These are phyloP conservation scores for Corylus heterophylla DNA, from an alignment of 306 rosid species.

Conservation along the genomic window DNA sequence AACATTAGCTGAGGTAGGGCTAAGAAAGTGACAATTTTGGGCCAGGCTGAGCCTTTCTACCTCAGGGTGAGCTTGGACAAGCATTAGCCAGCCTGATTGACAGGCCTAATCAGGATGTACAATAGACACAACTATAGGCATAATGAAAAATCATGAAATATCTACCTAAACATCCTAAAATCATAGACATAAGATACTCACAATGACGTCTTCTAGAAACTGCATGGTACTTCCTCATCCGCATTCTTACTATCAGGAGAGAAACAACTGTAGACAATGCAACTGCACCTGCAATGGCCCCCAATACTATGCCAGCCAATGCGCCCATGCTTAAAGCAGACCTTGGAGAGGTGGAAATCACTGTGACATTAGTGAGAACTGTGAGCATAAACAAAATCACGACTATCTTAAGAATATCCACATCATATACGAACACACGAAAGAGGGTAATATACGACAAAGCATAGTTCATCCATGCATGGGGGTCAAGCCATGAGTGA, in stretches of 20 bases:
- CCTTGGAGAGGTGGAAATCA: background rate
- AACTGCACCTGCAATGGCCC: slow-evolving; percentile 8
- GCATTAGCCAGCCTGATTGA: background rate
- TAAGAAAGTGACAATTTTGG: background rate
- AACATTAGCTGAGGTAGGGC: background rate
- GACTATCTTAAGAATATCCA: background rate
- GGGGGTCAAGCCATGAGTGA: background rate
- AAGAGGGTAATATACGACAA: background rate
- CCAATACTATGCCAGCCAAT: slow-evolving; percentile 5
- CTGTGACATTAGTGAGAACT: background rate
- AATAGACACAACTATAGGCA: background rate
- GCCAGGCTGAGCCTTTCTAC: background rate
- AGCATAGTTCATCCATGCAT: background rate
- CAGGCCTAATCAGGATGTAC: background rate
- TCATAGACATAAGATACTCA: background rate
- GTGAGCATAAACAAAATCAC: background rate
- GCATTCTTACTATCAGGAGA: background rate
- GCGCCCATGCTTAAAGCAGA: background rate
- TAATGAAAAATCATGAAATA: background rate
- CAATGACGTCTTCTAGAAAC: background rate
- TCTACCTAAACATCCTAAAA: background rate
- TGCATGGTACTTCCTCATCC: background rate
- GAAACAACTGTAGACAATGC: background rate
- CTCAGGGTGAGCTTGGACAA: background rate
- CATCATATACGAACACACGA: background rate